A percentile compares a stretch with the other conserved stretches of the same genome.
phyloP scores from a whole-genome alignment of 306 rosid species.

The Hylodesmum podocarpum region DNA sequence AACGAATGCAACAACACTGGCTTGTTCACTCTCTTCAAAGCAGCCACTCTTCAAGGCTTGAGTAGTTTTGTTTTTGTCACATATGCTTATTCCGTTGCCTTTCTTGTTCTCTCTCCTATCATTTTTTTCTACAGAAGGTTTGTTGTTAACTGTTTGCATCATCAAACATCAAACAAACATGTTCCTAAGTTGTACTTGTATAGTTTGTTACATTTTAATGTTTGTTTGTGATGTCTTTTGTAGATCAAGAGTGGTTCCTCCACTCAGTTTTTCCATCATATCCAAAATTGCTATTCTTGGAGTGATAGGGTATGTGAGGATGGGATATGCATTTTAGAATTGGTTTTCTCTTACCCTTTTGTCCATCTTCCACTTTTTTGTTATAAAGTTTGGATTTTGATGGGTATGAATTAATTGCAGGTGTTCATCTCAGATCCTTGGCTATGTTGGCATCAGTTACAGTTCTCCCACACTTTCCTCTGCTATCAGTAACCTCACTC shows the following conservation, averaged over 20 bases:
- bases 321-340: not conserved
- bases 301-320: slow-evolving; percentile 54
- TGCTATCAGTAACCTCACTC: slow-evolving; percentile 79
- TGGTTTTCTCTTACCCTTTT: not conserved
- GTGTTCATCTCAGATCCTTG: slow-evolving; percentile 76
- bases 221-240: slow-evolving; percentile 9
- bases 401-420: slow-evolving; percentile 38
- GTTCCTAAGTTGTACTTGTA: not conserved
- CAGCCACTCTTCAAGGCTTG: slow-evolving; percentile 73
- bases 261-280: slow-evolving; percentile 57
- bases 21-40: slow-evolving; percentile 78
- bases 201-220: not conserved
- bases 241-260: slow-evolving; percentile 74
- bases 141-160: too few relatives aligned
- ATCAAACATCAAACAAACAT: not conserved
- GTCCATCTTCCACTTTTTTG: not conserved
- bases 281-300: slow-evolving; percentile 71
- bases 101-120: slow-evolving; percentile 61
- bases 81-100: slow-evolving; percentile 70
- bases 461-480: slow-evolving; percentile 89
- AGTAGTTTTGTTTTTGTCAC: slow-evolving; percentile 75
- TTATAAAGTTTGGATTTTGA: not conserved
- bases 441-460: slow-evolving; percentile 73
- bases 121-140: slow-evolving; percentile 63
- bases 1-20: slow-evolving; percentile 74